phyloP scores from a whole-genome alignment of 305 asterid species.

The Striga hermonthica region DNA sequence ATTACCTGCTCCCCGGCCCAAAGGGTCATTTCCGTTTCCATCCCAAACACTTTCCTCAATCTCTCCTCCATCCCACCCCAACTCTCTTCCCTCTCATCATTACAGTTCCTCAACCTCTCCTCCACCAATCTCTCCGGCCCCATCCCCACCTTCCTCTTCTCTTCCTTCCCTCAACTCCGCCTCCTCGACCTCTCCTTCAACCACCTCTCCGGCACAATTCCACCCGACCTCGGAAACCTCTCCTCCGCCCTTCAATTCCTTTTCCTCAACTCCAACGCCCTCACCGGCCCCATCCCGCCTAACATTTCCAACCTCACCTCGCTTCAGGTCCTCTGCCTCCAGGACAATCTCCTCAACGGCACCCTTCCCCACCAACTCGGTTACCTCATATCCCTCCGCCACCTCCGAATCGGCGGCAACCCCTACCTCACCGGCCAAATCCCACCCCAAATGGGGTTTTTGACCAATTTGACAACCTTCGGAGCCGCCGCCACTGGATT shows the following conservation, averaged over 20 bases:
- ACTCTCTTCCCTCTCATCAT: constrained; percentile 68
- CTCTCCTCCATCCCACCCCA: constrained; percentile 57
- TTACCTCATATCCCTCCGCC: constrained; percentile 58
- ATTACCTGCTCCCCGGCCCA: constrained; percentile 79
- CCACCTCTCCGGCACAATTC: constrained; percentile 57
- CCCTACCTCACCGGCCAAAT: constrained; percentile 66
- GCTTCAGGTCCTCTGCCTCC: constrained; percentile 68
- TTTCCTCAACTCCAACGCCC: constrained; percentile 63
- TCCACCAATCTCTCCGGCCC: constrained; percentile 77
- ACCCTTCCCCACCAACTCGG: constrained; percentile 66
- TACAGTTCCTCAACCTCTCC: constrained; percentile 84
- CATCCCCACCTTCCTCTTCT: constrained; percentile 65
- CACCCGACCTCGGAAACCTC: constrained; percentile 60
- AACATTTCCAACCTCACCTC: constrained; percentile 63
- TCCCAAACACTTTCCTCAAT: constrained; percentile 76
- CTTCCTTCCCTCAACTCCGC: constrained; percentile 49
- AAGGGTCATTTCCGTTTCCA: constrained; percentile 74
- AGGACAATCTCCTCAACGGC: constrained; percentile 77
- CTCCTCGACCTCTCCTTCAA: constrained; percentile 75
- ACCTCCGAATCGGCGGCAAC: constrained; percentile 85
- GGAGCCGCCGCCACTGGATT: constrained; percentile 86
- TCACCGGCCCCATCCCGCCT: constrained; percentile 64
- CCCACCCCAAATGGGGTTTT: constrained; percentile 58
- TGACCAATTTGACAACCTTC: constrained; percentile 67
- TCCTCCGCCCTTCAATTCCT: constrained; percentile 59